Evolutionary conservation across 495 filamentous ascomycete species (phyloP).

Genomic region (Aspergillus baeticus): DNA sequence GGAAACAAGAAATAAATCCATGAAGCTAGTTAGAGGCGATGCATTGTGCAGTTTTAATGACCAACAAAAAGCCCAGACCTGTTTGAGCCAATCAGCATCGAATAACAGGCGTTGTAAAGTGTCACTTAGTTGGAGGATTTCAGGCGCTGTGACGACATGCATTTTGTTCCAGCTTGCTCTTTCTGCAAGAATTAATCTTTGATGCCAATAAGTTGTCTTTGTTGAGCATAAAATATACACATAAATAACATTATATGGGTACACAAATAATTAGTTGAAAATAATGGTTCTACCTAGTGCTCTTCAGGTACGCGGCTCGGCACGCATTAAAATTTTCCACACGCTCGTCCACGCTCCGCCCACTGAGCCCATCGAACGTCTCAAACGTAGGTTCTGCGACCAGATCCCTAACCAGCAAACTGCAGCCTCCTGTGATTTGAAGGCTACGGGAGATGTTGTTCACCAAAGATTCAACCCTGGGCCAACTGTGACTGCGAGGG

Average conservation of each 20-base stretch:
- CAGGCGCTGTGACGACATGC: no score
- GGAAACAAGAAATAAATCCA: background rate
- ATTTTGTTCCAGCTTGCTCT: no score
- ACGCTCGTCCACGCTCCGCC: background rate
- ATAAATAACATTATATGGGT: no score
- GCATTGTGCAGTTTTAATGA: background rate
- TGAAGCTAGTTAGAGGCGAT: background rate
- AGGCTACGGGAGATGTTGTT: background rate
- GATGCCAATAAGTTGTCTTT: background rate
- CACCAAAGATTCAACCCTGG: background rate
- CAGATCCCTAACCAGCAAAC: no score
- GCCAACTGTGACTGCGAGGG: background rate
- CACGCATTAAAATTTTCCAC: constrained; percentile 4
- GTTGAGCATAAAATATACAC: no score
- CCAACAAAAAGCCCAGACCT: background rate
- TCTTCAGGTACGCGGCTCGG: background rate
- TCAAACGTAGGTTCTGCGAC: no score
- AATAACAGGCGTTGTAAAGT: background rate
- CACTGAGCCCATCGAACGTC: no score
- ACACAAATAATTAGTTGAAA: no score
- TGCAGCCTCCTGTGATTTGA: background rate
- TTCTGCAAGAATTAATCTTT: background rate
- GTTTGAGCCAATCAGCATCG: background rate
- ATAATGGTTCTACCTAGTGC: no score
- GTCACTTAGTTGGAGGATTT: no score